A percentile compares a stretch with the other conserved stretches of the same genome.
phyloP scores from a whole-genome alignment of 208 protist species.

The Acanthamoeba royreba region DNA sequence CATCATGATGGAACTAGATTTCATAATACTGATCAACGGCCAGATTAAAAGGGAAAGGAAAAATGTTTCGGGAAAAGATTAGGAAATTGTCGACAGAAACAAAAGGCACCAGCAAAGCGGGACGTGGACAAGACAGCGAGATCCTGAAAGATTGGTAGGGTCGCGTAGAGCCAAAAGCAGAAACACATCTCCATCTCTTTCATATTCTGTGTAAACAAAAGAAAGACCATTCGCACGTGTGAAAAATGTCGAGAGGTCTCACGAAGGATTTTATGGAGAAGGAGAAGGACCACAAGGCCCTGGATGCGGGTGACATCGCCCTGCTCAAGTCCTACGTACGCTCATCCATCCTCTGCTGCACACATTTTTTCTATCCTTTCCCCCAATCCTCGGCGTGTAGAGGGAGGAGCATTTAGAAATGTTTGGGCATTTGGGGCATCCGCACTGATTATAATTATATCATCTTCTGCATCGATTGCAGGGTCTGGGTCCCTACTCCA shows the following conservation, averaged over 20 bases:
- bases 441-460: not conserved
- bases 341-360: not conserved
- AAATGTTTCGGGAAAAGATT: no score
- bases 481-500: constrained; percentile 93
- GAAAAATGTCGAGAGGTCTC: constrained; percentile 3
- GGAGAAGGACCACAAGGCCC: constrained; percentile 71
- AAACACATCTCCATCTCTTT: no score
- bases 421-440: not conserved
- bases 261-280: constrained; percentile 52
- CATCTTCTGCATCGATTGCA: not conserved
- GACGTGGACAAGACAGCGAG: not conserved
- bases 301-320: constrained; percentile 98
- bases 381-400: not conserved
- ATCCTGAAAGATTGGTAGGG: no score
- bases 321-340: constrained; percentile 96
- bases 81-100: no score
- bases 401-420: not conserved
- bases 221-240: not conserved
- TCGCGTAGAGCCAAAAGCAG: no score
- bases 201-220: not conserved
- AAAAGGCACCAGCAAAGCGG: not conserved
- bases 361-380: constrained; percentile 26
- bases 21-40: not conserved
- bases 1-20: not conserved
- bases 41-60: no score